These are phyloP conservation scores for Biscogniauxia mediterranea DNA, from an alignment of 2,329 filamentous ascomycete genomes.

Conservation along the genomic window DNA sequence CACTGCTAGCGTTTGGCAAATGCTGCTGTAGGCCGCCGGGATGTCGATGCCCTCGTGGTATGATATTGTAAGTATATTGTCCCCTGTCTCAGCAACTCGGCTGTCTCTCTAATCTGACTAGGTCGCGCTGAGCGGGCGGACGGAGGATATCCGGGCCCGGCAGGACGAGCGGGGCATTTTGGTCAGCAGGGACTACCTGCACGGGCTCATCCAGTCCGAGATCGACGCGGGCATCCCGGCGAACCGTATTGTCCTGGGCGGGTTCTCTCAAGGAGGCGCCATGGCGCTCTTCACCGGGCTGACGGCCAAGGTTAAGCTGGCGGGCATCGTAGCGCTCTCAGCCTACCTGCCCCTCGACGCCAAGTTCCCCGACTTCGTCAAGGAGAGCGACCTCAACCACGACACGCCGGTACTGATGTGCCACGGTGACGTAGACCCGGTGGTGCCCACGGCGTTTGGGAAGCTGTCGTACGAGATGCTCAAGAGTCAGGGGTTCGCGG, in stretches of 20 bases:
- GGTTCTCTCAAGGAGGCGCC: slow-evolving; percentile 84
- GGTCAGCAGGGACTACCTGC: slow-evolving; percentile 71
- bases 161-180: slow-evolving; percentile 71
- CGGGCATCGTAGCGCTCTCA: slow-evolving; percentile 83
- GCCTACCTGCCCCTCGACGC: slow-evolving; percentile 73
- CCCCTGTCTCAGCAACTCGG: not conserved
- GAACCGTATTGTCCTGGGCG: slow-evolving; percentile 80
- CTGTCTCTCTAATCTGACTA: slow-evolving; percentile 11
- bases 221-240: slow-evolving; percentile 77
- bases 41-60: slow-evolving; percentile 87
- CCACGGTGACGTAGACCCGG: slow-evolving; percentile 75
- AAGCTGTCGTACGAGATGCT: slow-evolving; percentile 64
- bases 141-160: slow-evolving; percentile 30
- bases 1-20: not conserved
- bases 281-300: slow-evolving; percentile 81
- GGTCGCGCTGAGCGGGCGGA: slow-evolving; percentile 27
- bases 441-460: slow-evolving; percentile 71
- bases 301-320: slow-evolving; percentile 70
- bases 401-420: slow-evolving; percentile 85
- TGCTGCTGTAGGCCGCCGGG: slow-evolving; percentile 60
- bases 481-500: slow-evolving; percentile 67
- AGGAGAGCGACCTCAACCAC: slow-evolving; percentile 59
- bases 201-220: slow-evolving; percentile 75
- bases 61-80: slow-evolving; percentile 65
- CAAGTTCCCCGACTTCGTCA: slow-evolving; percentile 58